These are phyloP conservation scores for Penicillium olsonii DNA, from an alignment of 2,329 filamentous ascomycete genomes.

Conservation along the genomic window DNA sequence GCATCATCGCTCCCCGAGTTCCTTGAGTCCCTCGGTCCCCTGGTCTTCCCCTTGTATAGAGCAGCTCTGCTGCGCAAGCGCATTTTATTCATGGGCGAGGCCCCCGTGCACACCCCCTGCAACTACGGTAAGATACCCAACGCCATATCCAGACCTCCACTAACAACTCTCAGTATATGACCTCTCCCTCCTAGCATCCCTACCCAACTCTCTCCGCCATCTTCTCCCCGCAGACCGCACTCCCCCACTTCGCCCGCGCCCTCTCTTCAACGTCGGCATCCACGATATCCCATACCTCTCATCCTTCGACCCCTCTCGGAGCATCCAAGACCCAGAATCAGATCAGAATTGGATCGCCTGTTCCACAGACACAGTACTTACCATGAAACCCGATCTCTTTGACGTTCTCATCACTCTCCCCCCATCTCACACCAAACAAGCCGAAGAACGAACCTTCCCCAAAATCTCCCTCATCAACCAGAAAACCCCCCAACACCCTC, in stretches of 20 bases:
- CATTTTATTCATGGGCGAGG: conserved; percentile 81
- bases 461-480: conserved; percentile 65
- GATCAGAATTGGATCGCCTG: conserved; percentile 83
- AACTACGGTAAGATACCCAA: conserved; percentile 70
- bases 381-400: conserved; percentile 82
- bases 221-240: conserved; percentile 65
- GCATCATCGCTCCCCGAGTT: conserved; percentile 78
- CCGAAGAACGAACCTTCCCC: conserved; percentile 70
- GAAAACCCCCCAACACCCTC: conserved; percentile 44
- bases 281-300: conserved; percentile 85
- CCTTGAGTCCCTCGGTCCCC: conserved; percentile 80
- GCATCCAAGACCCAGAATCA: conserved; percentile 33
- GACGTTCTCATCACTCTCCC: conserved; percentile 87
- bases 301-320: conserved; percentile 56
- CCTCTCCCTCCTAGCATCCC: conserved; percentile 87
- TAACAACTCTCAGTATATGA: conserved; percentile 71
- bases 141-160: not conserved
- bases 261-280: conserved; percentile 90
- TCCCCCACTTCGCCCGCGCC: conserved; percentile 66
- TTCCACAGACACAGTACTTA: conserved; percentile 90
- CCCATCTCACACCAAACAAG: conserved; percentile 58
- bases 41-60: conserved; percentile 88
- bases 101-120: conserved; percentile 81
- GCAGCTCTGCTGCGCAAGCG: conserved; percentile 83
- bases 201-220: conserved; percentile 73